These are phyloP conservation scores for Clarireedia sp. DNA, from an alignment of 2,329 filamentous ascomycete genomes.

Conservation along the genomic window DNA sequence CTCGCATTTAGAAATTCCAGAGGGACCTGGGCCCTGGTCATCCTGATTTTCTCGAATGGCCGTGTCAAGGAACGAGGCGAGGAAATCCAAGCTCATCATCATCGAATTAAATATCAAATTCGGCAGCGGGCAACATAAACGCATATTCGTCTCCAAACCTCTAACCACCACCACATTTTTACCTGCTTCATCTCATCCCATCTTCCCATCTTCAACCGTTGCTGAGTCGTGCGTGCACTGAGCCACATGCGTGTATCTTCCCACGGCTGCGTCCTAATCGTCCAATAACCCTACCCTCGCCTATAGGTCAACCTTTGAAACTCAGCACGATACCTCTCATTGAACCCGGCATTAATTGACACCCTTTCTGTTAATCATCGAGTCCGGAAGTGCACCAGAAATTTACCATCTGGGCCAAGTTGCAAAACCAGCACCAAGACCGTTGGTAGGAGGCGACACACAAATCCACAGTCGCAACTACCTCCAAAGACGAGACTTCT, in stretches of 20 bases:
- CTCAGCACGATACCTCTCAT: neutral
- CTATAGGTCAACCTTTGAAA: constrained; percentile 3
- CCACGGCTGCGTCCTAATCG: too few species aligned
- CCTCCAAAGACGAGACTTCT: neutral
- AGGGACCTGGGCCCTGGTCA: constrained; percentile 7
- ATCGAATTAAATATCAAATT: constrained; percentile 10
- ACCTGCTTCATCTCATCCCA: constrained; percentile 8
- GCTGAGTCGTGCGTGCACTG: neutral
- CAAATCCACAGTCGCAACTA: neutral
- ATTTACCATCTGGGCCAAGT: neutral
- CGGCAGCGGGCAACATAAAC: constrained; percentile 9
- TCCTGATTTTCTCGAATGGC: neutral
- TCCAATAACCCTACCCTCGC: neutral
- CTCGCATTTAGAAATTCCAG: neutral
- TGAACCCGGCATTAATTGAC: constrained; percentile 2
- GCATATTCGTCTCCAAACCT: constrained; percentile 9
- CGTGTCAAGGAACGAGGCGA: constrained; percentile 5
- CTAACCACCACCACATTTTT: constrained; percentile 3
- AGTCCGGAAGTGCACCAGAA: constrained; percentile 2
- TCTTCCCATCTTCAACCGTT: constrained; percentile 3
- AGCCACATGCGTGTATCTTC: constrained; percentile 4
- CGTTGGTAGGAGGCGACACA: neutral
- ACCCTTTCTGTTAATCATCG: neutral
- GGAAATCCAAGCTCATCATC: constrained; percentile 8
- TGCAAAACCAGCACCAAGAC: neutral